Evolutionary conservation across 768 basidiomycete genomes (phyloP), one percentile per base, ranked within the genome.

Genomic region (Mycena haematopus): DNA sequence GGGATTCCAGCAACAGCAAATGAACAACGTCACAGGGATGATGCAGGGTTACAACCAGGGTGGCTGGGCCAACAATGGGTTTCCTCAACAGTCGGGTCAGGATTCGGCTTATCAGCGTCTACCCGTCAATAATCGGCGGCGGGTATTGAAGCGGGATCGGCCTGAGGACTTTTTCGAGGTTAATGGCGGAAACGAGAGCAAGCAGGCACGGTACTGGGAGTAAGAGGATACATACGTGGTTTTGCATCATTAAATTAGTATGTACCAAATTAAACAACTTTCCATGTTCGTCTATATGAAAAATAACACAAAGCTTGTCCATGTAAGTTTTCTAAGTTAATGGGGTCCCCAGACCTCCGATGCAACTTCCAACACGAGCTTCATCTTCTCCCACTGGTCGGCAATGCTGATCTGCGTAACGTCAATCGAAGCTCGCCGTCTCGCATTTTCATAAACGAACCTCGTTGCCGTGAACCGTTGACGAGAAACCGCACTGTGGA

Each of bases 81-180:
- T 82, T 72, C 68, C 80, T 49, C 86, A 84, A 69, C 89, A 91
- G 72, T 82, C 84, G 31, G 82, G 83, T 53, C 86, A 87, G 70
- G 92, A 94, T 65, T 93, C 92, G 7, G 90, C 92, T n/a, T 94
- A 95, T 72, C 93, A 95, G 73, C 82, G 93, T 36, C 71, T 93
- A 52, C 92, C 92, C 31, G 76, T 95, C 56, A 94, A 93, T 70
- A 92, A 91, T 69, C 82, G 92, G 61, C 83, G 92, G 56, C 79
- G 90, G 70, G 87, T 86, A 67, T 70, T 91, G 66, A 93, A 95
- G 75, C 83, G 92, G 10, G 93, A 94, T 31, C 80, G 92, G 49
- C 92, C 92, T 1, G 88, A 90, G 5, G 93, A 95, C 75, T 94
- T 94, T 70, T 74, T 92, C 70, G 92, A 93, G 69, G 82, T 92